Evolutionary conservation across 2,329 filamentous ascomycete genomes (phyloP), one percentile per base, ranked within the genome.

Genomic region (Fusarium floridanum): DNA sequence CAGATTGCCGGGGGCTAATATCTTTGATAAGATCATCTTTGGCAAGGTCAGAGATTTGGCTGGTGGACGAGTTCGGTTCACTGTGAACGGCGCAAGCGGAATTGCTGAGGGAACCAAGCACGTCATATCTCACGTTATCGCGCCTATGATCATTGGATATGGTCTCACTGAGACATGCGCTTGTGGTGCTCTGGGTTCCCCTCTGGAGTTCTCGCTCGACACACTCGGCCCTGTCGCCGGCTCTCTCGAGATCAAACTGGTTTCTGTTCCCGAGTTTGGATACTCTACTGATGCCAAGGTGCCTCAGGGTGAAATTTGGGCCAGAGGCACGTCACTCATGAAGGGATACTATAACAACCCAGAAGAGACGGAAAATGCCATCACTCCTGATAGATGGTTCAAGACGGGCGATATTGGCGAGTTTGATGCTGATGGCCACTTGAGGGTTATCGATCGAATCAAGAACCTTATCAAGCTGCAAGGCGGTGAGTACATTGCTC

Each of bases 391-490:
- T 78, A 94, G 95, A 34, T 98, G 96, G 96, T 98, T 98, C 89
- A 95, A 93, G 88, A 97, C 95, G 10, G 96, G 96, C 69, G 96
- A 98, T 79, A 95, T 98, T 81, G 96, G 96, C 77, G 94, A 98
- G 82, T 96, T 95, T 78, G 92, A 96, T 83, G 81, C 85, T 41
- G 88, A 92, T 71, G 96, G 96, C 41, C 93, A 97, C 81, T 84
- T 98, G 72, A 90, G 88, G 76, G 92, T 98, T 81, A 95, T 98
- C 79, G 96, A 98, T 83, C 94, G 96, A 73, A 95, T 97, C 90
- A 98, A 98, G 91, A 98, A 98, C 84, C 87, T 98, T 62, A 94
- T 98, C 83, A 98, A 98, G 91, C 95, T 97, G 67, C 89, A 94
- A 72, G 95, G 95, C 68, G 96, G 96, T 76, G 96, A 98, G 87